These are phyloP conservation scores for Cyphellophora attinorum DNA, from an alignment of 2,329 filamentous ascomycete genomes.

Conservation along the genomic window DNA sequence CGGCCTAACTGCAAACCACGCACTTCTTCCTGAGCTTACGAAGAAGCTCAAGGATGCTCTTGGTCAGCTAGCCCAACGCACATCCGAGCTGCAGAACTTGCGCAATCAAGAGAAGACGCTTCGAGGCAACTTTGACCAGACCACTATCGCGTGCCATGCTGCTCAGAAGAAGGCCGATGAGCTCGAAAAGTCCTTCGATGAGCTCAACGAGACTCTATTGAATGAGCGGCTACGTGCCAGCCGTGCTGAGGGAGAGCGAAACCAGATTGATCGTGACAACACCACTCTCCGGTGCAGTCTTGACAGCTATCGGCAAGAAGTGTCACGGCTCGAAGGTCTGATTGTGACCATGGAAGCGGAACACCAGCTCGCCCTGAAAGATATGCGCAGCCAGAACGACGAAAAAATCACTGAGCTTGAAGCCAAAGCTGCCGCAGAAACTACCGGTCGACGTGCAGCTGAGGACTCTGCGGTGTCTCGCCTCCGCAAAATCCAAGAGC, in stretches of 20 bases:
- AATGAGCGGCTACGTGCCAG: slow-evolving; percentile 34
- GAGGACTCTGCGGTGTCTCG: slow-evolving; percentile 26
- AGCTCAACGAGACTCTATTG: slow-evolving; percentile 36
- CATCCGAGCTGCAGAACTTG: slow-evolving; percentile 26
- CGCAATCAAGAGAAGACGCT: slow-evolving; percentile 30
- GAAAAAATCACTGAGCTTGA: slow-evolving; percentile 24
- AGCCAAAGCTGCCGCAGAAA: slow-evolving; percentile 24
- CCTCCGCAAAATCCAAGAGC: slow-evolving; percentile 26
- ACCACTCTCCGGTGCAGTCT: slow-evolving; percentile 31
- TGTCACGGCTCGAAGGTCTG: slow-evolving; percentile 32
- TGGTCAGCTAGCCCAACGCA: slow-evolving; percentile 21
- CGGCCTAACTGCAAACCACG: slow-evolving; percentile 27
- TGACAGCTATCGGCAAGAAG: slow-evolving; percentile 33
- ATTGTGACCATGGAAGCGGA: slow-evolving; percentile 32
- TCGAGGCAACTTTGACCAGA: slow-evolving; percentile 33
- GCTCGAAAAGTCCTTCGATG: slow-evolving; percentile 29
- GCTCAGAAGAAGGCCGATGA: slow-evolving; percentile 26
- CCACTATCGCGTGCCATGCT: slow-evolving; percentile 28
- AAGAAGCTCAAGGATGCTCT: slow-evolving; percentile 26
- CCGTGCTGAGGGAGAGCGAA: slow-evolving; percentile 29
- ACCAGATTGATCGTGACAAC: slow-evolving; percentile 32
- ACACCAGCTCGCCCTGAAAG: slow-evolving; percentile 27
- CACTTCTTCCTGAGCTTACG: slow-evolving; percentile 29
- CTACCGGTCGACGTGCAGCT: slow-evolving; percentile 23
- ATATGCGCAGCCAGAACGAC: slow-evolving; percentile 23